Conservation (phyloP, 257 asterid genomes). For the Salvia rosmarinus region DNA sequence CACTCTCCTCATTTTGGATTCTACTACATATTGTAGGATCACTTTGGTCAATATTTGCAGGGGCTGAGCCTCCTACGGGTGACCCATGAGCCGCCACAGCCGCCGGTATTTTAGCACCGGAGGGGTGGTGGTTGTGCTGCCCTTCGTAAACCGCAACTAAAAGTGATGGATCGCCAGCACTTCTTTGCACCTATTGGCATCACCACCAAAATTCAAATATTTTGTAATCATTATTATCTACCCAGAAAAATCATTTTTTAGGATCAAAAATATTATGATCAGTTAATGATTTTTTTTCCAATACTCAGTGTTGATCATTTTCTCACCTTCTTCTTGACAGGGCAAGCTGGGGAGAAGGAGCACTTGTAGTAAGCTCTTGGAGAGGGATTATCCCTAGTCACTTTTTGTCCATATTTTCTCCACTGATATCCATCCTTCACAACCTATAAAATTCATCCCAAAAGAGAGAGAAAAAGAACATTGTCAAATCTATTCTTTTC, state of each 20-base stretch:
- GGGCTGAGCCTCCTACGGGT: constrained; percentile 34
- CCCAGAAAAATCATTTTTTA: too few relatives aligned
- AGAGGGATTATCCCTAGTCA: constrained; percentile 81
- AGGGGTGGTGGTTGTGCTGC: constrained; percentile 66
- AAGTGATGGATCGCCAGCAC: constrained; percentile 60
- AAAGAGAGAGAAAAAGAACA: too few relatives aligned
- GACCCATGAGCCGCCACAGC: constrained; percentile 24
- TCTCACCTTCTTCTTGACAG: constrained; percentile 85
- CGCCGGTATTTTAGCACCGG: constrained; percentile 37
- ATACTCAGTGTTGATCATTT: too few relatives aligned
- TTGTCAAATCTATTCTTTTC: too few relatives aligned
- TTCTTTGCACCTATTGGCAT: constrained; percentile 67
- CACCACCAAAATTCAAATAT: background rate
- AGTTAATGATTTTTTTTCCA: background rate
- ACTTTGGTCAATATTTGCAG: constrained; percentile 20
- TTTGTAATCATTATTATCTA: too few relatives aligned
- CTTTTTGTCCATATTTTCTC: constrained; percentile 88
- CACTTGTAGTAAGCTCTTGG: constrained; percentile 90
- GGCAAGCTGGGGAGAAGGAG: constrained; percentile 73
- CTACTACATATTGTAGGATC: constrained; percentile 29
- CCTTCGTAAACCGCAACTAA: constrained; percentile 78
- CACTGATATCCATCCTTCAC: constrained; percentile 84
- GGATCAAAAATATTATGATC: background rate
- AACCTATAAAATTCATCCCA: constrained; percentile 34
- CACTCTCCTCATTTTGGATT: constrained; percentile 36